Evolutionary conservation across 2,329 filamentous ascomycete genomes (phyloP).

Genomic region (Ascosphaera pollenicola): DNA sequence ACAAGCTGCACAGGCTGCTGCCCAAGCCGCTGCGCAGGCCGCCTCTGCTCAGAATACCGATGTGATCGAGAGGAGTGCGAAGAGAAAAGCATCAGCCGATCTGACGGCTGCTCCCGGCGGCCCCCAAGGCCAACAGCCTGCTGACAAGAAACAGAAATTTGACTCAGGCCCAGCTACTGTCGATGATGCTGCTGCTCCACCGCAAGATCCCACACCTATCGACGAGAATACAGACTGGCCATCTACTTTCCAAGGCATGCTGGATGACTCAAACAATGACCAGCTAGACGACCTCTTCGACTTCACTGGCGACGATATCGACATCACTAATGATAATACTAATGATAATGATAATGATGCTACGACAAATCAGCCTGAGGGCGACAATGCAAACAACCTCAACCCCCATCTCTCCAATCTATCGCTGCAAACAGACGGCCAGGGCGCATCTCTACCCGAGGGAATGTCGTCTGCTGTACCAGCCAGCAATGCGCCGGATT

Average conservation of each 20-base stretch:
- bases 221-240: slow-evolving; percentile 7
- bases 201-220: slow-evolving; percentile 3
- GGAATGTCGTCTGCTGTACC: too few relatives aligned
- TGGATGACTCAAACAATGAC: slow-evolving; percentile 14
- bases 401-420: too few relatives aligned
- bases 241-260: slow-evolving; percentile 11
- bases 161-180: slow-evolving; percentile 1
- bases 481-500: too few relatives aligned
- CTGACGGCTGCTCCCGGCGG: background rate
- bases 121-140: too few relatives aligned
- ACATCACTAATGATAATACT: slow-evolving; percentile 1
- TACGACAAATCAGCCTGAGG: too few relatives aligned
- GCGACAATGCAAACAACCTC: too few relatives aligned
- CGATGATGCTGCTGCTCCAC: too few relatives aligned
- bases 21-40: slow-evolving; percentile 14
- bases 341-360: slow-evolving; percentile 1
- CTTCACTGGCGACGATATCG: slow-evolving; percentile 9
- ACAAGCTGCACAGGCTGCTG: slow-evolving; percentile 1
- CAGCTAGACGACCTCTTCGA: slow-evolving; percentile 17
- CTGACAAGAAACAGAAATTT: too few relatives aligned
- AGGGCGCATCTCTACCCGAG: too few relatives aligned
- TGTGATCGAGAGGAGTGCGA: background rate
- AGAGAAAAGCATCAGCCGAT: background rate
- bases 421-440: too few relatives aligned
- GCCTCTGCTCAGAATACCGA: slow-evolving; percentile 3